Percentiles rank a stretch among this genome's conserved stretches.
These are phyloP conservation scores for Apiospora koreana DNA, from an alignment of 2,329 filamentous ascomycete species.

Conservation along the genomic window DNA sequence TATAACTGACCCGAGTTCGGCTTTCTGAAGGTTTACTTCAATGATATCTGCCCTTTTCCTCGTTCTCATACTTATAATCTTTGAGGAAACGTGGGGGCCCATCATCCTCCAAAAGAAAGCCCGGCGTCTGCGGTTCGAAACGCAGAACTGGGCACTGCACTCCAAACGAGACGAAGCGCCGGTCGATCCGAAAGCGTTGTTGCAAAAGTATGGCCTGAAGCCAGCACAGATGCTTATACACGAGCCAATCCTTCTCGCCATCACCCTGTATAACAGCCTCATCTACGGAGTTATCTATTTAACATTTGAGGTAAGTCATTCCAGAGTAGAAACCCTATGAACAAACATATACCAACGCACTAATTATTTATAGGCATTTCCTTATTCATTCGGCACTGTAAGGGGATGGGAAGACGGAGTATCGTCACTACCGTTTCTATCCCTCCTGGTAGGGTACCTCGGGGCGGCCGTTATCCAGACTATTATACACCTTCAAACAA, in stretches of 20 bases:
- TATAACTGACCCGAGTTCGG: slow-evolving; percentile 23
- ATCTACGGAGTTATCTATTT: slow-evolving; percentile 47
- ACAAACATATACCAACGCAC: neutral
- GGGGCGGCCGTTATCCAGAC: slow-evolving; percentile 20
- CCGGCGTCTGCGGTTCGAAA: slow-evolving; percentile 45
- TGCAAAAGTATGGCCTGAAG: slow-evolving; percentile 22
- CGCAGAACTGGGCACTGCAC: slow-evolving; percentile 36
- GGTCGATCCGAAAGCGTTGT: slow-evolving; percentile 16
- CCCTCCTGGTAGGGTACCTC: slow-evolving; percentile 41
- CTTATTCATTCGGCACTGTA: slow-evolving; percentile 46
- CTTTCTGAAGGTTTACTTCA: neutral
- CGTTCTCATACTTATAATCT: slow-evolving; percentile 37
- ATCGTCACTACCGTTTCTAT: slow-evolving; percentile 43
- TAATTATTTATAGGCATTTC: slow-evolving; percentile 25
- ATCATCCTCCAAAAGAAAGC: slow-evolving; percentile 51
- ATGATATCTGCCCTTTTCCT: slow-evolving; percentile 19
- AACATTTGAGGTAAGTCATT: slow-evolving; percentile 42
- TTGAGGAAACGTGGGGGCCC: slow-evolving; percentile 52
- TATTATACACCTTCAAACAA: slow-evolving; percentile 7
- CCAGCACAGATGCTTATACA: slow-evolving; percentile 21
- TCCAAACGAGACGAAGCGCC: slow-evolving; percentile 29
- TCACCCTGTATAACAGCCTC: slow-evolving; percentile 26
- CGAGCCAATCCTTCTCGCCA: slow-evolving; percentile 23
- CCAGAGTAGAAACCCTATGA: neutral
- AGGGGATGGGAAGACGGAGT: slow-evolving; percentile 39